Evolutionary conservation across 1,139 yeast species (phyloP).

Genomic region (Yamadazyma sp.): DNA sequence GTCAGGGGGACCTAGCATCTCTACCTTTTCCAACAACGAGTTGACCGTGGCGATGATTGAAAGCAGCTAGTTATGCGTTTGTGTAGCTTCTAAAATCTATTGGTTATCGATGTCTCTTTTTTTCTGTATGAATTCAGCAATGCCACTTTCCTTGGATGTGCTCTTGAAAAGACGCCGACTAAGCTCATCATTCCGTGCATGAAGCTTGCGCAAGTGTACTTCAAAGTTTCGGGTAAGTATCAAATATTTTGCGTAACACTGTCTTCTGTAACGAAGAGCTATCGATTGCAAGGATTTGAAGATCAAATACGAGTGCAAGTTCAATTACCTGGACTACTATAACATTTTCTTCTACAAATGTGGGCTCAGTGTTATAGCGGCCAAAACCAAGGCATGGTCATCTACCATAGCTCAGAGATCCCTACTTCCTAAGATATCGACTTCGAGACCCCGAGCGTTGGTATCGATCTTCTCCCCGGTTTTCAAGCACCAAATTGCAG

Average conservation of each 20-base stretch:
- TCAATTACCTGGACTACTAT: constrained; percentile 33
- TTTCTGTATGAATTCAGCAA: constrained; percentile 34
- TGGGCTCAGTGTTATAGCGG: constrained; percentile 6
- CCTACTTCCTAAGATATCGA: constrained; percentile 22
- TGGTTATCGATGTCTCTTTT: constrained; percentile 23
- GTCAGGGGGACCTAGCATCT: constrained; percentile 42
- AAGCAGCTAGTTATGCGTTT: constrained; percentile 35
- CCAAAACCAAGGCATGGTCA: constrained; percentile 24
- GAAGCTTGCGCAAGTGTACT: constrained; percentile 29
- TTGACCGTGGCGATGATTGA: constrained; percentile 23
- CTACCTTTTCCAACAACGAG: constrained; percentile 32
- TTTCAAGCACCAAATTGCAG: neutral
- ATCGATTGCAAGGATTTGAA: constrained; percentile 54
- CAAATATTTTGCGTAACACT: constrained; percentile 41
- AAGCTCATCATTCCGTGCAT: constrained; percentile 18
- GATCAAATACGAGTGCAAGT: constrained; percentile 54
- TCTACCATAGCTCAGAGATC: constrained; percentile 40
- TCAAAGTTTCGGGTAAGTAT: constrained; percentile 52
- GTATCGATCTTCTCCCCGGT: neutral
- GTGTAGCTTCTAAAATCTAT: constrained; percentile 23
- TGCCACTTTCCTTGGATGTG: constrained; percentile 42
- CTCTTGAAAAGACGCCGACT: constrained; percentile 34
- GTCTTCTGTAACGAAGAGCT: constrained; percentile 43
- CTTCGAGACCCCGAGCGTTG: constrained; percentile 12
- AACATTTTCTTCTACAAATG: constrained; percentile 13